Conservation (phyloP, 352 stramenopile genomes). For the Halophytophthora batemanensis region DNA sequence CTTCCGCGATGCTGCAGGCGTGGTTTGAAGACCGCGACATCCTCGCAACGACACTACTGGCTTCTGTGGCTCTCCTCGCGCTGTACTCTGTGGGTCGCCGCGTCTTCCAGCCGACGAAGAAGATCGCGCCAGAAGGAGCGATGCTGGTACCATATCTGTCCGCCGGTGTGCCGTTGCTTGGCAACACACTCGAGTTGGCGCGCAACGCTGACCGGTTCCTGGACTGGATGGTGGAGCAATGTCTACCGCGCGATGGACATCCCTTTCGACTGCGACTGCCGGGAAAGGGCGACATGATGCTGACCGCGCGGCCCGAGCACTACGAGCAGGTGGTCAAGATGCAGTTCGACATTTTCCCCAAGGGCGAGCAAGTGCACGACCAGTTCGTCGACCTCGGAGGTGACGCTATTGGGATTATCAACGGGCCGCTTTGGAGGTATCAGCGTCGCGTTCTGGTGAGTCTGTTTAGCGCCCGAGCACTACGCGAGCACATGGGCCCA, state of each 20-base stretch:
- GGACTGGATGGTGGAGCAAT: slow-evolving; percentile 38
- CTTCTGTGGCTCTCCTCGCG: too few species aligned
- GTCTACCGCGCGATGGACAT: slow-evolving; percentile 25
- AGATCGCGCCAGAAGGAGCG: too few species aligned
- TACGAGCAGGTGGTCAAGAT: slow-evolving; percentile 57
- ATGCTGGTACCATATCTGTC: slow-evolving; percentile 24
- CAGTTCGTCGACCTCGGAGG: slow-evolving; percentile 48
- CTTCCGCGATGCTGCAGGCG: too few species aligned
- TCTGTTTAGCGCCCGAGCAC: slow-evolving; percentile 37
- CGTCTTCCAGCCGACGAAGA: too few species aligned
- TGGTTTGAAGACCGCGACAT: too few species aligned
- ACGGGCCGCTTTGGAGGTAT: slow-evolving; percentile 41
- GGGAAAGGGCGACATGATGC: slow-evolving; percentile 31
- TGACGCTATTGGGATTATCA: slow-evolving; percentile 41
- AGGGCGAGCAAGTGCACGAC: slow-evolving; percentile 39
- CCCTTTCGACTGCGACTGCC: slow-evolving; percentile 34
- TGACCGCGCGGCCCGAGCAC: slow-evolving; percentile 41
- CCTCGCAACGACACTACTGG: too few species aligned
- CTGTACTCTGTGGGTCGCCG: too few species aligned
- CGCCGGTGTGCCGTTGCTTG: slow-evolving; percentile 29
- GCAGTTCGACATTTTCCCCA: slow-evolving; percentile 53
- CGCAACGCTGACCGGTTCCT: slow-evolving; percentile 28
- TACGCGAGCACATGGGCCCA: slow-evolving; percentile 39
- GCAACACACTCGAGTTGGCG: slow-evolving; percentile 31
- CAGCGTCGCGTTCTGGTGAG: slow-evolving; percentile 40